Conservation (phyloP, 2,329 filamentous ascomycete genomes). For the Thermothelomyces thermophilus region DNA sequence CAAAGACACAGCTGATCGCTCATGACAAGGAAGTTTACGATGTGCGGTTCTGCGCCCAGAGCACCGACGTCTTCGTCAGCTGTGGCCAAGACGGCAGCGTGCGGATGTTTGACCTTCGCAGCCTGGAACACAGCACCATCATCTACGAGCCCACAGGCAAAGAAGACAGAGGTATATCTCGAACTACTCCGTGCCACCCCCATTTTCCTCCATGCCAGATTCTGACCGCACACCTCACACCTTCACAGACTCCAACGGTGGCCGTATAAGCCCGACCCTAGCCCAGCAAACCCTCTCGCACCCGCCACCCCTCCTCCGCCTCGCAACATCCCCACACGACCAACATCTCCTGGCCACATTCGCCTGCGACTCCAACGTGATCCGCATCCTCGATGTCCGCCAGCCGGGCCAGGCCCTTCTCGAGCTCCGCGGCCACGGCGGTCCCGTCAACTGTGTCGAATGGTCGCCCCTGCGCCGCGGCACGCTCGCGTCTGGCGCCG, state of each 20-base stretch:
- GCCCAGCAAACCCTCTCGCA: slow-evolving; percentile 71
- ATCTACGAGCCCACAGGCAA: slow-evolving; percentile 97
- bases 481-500: slow-evolving; percentile 81
- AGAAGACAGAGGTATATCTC: slow-evolving; percentile 58
- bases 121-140: slow-evolving; percentile 95
- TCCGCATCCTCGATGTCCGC: slow-evolving; percentile 91
- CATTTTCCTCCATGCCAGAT: background rate
- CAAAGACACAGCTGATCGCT: slow-evolving; percentile 95
- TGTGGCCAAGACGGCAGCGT: slow-evolving; percentile 97
- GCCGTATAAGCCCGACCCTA: slow-evolving; percentile 65
- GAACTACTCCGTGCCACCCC: background rate
- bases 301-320: slow-evolving; percentile 68
- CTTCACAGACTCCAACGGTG: slow-evolving; percentile 47
- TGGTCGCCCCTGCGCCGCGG: slow-evolving; percentile 88
- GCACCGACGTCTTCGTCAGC: slow-evolving; percentile 97
- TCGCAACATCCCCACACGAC: slow-evolving; percentile 91
- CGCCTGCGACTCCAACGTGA: slow-evolving; percentile 82
- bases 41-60: slow-evolving; percentile 95
- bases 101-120: slow-evolving; percentile 95
- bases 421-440: slow-evolving; percentile 82
- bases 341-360: slow-evolving; percentile 96
- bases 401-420: slow-evolving; percentile 93
- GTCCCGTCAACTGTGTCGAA: slow-evolving; percentile 85
- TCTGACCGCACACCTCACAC: background rate
- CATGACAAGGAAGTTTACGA: slow-evolving; percentile 99